Evolutionary conservation across 2,329 filamentous ascomycete genomes (phyloP).

Genomic region (Chrysoporthe austroafricana): DNA sequence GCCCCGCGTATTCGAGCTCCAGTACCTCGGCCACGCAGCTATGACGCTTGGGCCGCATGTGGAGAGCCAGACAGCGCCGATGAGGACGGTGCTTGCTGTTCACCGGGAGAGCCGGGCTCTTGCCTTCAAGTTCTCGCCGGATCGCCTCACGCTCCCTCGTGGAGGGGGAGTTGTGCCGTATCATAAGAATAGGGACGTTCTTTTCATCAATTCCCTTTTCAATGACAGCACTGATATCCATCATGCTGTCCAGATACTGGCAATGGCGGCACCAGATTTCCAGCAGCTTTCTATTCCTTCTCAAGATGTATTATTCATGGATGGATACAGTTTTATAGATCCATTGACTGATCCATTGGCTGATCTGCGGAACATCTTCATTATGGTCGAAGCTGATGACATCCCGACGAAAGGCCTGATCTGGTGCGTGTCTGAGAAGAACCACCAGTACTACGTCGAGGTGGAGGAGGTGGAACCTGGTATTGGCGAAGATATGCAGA

Average conservation of each 20-base stretch:
- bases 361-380: constrained; percentile 8
- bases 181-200: constrained; percentile 39
- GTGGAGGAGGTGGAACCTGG: constrained; percentile 34
- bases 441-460: constrained; percentile 36
- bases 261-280: not conserved
- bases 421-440: constrained; percentile 40
- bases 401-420: constrained; percentile 20
- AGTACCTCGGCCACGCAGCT: not conserved
- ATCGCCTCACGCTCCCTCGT: constrained; percentile 38
- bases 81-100: constrained; percentile 40
- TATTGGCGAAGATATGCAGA: constrained; percentile 33
- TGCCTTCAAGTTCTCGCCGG: constrained; percentile 38
- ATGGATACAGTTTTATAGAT: no score
- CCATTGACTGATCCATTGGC: constrained; percentile 10
- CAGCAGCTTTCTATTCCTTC: constrained; percentile 2
- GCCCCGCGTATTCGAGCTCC: constrained; percentile 38
- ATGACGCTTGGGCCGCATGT: constrained; percentile 29
- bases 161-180: constrained; percentile 37
- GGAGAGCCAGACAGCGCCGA: constrained; percentile 35
- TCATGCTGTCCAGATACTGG: not conserved
- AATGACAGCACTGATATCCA: not conserved
- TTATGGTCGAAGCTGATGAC: not conserved
- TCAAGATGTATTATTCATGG: no score
- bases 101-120: constrained; percentile 43
- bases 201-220: constrained; percentile 33